A percentile compares a stretch with the other conserved stretches of the same genome.
Evolutionary conservation across 2,329 filamentous ascomycete genomes (phyloP).

Genomic region (Fusarium luffae): DNA sequence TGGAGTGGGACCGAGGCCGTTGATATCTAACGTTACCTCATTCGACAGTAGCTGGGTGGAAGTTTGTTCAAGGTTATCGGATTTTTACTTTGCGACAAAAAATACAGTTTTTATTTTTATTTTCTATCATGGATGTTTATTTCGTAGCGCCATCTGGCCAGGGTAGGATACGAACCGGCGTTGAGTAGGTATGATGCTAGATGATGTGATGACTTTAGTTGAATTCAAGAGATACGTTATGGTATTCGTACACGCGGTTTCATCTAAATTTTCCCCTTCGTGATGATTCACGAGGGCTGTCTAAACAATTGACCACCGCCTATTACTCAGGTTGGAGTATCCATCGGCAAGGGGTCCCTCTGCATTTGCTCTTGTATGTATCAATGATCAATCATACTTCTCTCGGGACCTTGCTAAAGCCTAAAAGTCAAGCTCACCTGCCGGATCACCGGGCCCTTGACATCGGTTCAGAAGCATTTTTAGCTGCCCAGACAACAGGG

Average conservation of each 20-base stretch:
- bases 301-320: not conserved
- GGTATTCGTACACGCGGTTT: not conserved
- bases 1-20: conserved; percentile 24
- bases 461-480: conserved; percentile 17
- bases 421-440: not conserved
- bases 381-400: not conserved
- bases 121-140: not conserved
- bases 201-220: conserved; percentile 10
- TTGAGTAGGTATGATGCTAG: not conserved
- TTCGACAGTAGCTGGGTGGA: conserved; percentile 4
- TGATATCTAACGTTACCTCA: conserved; percentile 2
- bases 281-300: conserved; percentile 5
- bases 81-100: conserved; percentile 2
- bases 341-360: conserved; percentile 30
- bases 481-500: conserved; percentile 37
- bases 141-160: not conserved
- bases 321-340: conserved; percentile 13
- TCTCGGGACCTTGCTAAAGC: not conserved
- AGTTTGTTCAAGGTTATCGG: conserved; percentile 8
- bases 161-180: not conserved
- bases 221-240: not conserved
- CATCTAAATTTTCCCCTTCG: conserved; percentile 15
- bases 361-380: not conserved
- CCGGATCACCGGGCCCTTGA: conserved; percentile 28
- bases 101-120: conserved; percentile 1